Conservation (phyloP, 179 eudicot genomes). For the Gypsophila paniculata region DNA sequence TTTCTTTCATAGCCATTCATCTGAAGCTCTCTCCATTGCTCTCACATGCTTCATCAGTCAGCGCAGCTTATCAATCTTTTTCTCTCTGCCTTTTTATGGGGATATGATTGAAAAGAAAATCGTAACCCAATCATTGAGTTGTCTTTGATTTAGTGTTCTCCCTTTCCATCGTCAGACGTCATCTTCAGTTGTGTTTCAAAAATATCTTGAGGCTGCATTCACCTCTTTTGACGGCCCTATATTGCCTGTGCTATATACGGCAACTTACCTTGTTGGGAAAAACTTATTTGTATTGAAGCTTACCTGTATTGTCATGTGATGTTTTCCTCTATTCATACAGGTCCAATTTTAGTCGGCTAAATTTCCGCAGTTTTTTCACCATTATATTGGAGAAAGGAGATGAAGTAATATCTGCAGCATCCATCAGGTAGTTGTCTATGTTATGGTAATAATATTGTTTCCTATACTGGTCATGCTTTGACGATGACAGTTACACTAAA, state of each 20-base stretch:
- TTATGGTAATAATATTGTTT: not conserved
- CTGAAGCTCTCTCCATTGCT: not conserved
- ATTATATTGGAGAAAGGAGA: conserved; percentile 48
- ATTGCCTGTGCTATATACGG: not conserved
- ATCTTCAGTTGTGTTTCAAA: not conserved
- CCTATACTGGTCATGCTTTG: not conserved
- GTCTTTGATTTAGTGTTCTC: not conserved
- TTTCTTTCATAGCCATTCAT: conserved; percentile 12
- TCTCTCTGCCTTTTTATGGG: not conserved
- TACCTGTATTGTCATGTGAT: not conserved
- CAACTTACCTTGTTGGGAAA: not conserved
- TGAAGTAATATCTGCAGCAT: conserved; percentile 45
- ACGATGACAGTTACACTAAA: conserved; percentile 1
- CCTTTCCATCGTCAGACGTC: not conserved
- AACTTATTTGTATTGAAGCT: not conserved
- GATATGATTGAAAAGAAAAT: not conserved
- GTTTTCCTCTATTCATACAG: conserved; percentile 23
- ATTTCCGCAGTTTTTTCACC: conserved; percentile 36
- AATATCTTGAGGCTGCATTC: not conserved
- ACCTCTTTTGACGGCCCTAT: not conserved
- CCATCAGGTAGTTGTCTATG: conserved; percentile 38
- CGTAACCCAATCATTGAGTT: not conserved
- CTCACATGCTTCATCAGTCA: not conserved
- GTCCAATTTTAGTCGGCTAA: conserved; percentile 42
- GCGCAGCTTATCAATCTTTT: not conserved